A percentile compares a stretch with the other conserved stretches of the same genome.
These are phyloP conservation scores for Botrytis pseudocinerea DNA, from an alignment of 2,329 filamentous ascomycete species.

Conservation along the genomic window DNA sequence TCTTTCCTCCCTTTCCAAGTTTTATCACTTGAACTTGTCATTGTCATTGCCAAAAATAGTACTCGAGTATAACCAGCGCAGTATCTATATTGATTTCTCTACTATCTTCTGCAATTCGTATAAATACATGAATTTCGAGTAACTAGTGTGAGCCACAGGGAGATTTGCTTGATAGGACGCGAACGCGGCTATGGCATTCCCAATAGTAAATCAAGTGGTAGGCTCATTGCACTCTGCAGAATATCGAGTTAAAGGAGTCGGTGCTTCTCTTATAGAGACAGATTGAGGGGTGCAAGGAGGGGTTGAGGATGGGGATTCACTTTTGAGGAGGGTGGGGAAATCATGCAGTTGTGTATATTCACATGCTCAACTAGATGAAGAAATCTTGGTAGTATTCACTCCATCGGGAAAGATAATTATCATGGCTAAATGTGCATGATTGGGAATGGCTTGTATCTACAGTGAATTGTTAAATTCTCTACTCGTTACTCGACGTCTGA, in stretches of 20 bases:
- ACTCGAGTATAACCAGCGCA: neutral
- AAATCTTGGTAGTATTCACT: neutral
- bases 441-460: neutral
- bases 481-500: neutral
- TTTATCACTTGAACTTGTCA: accelerated
- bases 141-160: neutral
- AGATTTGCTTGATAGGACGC: neutral
- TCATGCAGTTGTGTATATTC: too few relatives aligned
- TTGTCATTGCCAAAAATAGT: accelerated
- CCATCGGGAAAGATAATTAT: neutral
- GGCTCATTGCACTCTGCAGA: neutral
- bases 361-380: neutral
- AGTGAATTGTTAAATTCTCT: neutral
- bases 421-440: neutral
- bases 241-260: accelerated
- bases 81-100: neutral
- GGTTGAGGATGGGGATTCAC: neutral
- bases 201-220: too few relatives aligned
- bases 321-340: neutral
- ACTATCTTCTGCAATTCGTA: neutral
- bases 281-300: neutral
- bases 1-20: accelerated
- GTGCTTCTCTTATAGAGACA: neutral
- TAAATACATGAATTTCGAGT: neutral
- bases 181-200: neutral